These are phyloP conservation scores for Colletotrichum agaves DNA, from an alignment of 2,329 filamentous ascomycete species.

Conservation along the genomic window DNA sequence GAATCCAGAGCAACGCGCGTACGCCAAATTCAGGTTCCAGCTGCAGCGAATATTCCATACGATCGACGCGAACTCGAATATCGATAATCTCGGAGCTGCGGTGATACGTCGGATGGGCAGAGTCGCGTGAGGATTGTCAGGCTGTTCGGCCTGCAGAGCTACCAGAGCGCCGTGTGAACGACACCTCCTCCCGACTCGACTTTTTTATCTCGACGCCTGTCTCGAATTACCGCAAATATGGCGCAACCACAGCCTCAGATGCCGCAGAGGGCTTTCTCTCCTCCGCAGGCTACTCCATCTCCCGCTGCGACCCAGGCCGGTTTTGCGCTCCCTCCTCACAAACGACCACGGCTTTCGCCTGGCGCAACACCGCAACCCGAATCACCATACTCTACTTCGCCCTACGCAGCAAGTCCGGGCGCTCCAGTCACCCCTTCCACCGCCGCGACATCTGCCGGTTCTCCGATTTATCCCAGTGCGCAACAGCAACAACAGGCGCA, in stretches of 20 bases:
- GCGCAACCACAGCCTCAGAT: slow-evolving; percentile 68
- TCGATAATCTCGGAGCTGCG: background rate
- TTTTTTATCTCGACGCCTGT: slow-evolving; percentile 22
- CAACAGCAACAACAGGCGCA: slow-evolving; percentile 19
- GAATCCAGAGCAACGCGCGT: background rate
- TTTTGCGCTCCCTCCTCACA: slow-evolving; percentile 73
- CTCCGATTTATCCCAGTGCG: slow-evolving; percentile 47
- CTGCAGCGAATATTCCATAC: background rate
- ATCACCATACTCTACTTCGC: slow-evolving; percentile 68
- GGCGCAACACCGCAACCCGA: slow-evolving; percentile 74
- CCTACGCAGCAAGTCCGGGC: slow-evolving; percentile 60
- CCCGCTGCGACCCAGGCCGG: slow-evolving; percentile 65
- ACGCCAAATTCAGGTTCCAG: background rate
- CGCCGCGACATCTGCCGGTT: slow-evolving; percentile 48
- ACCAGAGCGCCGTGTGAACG: slow-evolving; percentile 28
- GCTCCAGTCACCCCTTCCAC: slow-evolving; percentile 53
- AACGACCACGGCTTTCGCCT: slow-evolving; percentile 78
- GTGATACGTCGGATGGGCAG: slow-evolving; percentile 55
- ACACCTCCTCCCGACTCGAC: slow-evolving; percentile 26
- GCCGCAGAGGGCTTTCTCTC: slow-evolving; percentile 69
- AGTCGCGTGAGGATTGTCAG: slow-evolving; percentile 56
- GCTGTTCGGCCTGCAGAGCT: slow-evolving; percentile 60
- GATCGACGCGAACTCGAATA: background rate
- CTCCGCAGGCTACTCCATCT: slow-evolving; percentile 70
- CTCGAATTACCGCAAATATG: slow-evolving; percentile 52